Conservation (phyloP, 192 early-diverging fungal genomes). For the Rhizophagus sp. region DNA sequence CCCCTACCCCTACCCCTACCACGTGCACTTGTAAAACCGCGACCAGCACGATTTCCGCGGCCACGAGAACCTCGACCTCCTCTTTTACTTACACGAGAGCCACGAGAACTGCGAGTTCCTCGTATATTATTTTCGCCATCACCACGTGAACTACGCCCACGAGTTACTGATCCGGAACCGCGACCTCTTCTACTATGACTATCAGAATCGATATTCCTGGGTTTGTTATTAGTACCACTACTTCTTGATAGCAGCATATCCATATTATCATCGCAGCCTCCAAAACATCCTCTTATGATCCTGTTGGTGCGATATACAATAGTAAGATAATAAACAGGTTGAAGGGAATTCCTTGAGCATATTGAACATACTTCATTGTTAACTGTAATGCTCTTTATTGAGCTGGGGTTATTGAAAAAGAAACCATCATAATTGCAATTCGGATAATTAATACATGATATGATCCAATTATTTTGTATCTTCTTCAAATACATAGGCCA, state of each 20-base stretch:
- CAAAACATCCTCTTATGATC: conserved; percentile 8
- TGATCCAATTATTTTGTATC: neutral
- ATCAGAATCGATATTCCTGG: neutral
- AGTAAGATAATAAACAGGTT: neutral
- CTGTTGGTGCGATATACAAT: conserved; percentile 18
- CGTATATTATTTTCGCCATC: neutral
- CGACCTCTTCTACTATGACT: no score
- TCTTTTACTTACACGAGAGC: neutral
- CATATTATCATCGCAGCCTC: neutral
- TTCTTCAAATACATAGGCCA: neutral
- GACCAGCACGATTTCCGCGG: neutral
- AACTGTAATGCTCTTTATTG: neutral
- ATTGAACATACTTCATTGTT: neutral
- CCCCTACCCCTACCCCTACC: neutral
- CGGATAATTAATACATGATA: neutral
- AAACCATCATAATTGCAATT: neutral
- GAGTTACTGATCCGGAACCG: no score
- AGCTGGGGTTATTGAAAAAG: neutral
- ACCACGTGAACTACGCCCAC: neutral
- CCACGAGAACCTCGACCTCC: neutral
- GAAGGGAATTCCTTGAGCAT: neutral
- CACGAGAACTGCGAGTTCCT: neutral
- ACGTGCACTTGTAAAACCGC: neutral
- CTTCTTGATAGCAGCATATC: neutral
- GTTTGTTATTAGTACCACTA: neutral